Percentiles rank a stretch among this genome's conserved stretches.
Evolutionary conservation across 768 basidiomycete genomes (phyloP).

Genomic region (Leucocoprinus leucothites): DNA sequence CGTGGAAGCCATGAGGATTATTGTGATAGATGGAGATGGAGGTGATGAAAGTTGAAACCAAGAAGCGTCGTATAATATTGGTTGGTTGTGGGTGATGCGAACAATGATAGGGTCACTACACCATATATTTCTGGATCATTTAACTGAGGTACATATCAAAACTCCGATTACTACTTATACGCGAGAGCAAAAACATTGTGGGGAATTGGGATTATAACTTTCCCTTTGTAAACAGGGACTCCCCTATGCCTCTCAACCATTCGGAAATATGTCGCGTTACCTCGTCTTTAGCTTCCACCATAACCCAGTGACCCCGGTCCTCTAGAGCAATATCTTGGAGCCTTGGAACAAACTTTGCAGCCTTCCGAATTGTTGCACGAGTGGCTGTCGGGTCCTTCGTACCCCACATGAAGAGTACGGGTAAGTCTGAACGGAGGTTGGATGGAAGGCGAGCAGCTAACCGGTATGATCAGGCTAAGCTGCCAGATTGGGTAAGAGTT

Average conservation of each 20-base stretch:
- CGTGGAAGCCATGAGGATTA: conserved; percentile 6
- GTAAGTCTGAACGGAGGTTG: conserved; percentile 43
- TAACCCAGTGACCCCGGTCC: conserved; percentile 65
- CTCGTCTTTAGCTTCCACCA: conserved; percentile 57
- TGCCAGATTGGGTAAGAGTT: background rate
- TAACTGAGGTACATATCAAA: too few species aligned
- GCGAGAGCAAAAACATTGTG: too few species aligned
- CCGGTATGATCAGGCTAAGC: background rate
- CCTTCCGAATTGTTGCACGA: conserved; percentile 35
- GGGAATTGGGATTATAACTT: conserved; percentile 6
- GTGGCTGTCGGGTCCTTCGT: conserved; percentile 50
- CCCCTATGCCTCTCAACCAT: conserved; percentile 40
- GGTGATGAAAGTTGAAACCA: too few species aligned
- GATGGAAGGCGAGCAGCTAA: conserved; percentile 43
- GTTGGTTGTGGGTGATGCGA: too few species aligned
- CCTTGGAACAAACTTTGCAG: conserved; percentile 46
- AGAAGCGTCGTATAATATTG: too few species aligned
- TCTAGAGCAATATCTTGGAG: conserved; percentile 52
- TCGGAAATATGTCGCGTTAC: conserved; percentile 45
- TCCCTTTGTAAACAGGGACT: conserved; percentile 12
- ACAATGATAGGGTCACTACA: too few species aligned
- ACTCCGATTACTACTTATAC: too few species aligned
- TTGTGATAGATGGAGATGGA: background rate
- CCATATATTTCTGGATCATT: too few species aligned
- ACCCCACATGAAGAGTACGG: conserved; percentile 62